A percentile compares a stretch with the other conserved stretches of the same genome.
Evolutionary conservation across 495 filamentous ascomycete genomes (phyloP).

Genomic region (Oidiodendron maius): DNA sequence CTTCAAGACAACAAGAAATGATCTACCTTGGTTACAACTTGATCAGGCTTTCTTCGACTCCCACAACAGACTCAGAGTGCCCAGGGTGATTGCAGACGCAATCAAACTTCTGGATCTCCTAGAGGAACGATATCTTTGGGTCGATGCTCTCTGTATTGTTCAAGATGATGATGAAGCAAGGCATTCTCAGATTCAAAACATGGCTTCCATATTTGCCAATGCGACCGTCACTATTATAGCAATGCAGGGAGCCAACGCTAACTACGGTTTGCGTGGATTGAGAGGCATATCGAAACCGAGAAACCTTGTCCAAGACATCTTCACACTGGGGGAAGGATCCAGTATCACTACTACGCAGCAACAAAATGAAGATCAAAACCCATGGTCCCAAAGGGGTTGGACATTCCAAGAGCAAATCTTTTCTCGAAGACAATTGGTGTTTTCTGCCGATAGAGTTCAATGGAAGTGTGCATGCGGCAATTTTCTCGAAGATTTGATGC

Average conservation of each 20-base stretch:
- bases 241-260: slow-evolving; percentile 14
- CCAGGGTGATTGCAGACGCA: slow-evolving; percentile 21
- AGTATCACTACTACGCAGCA: not conserved
- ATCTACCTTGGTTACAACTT: not conserved
- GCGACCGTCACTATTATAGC: slow-evolving; percentile 23
- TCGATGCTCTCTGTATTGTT: slow-evolving; percentile 24
- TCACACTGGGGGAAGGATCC: slow-evolving; percentile 5
- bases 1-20: slow-evolving; percentile 1
- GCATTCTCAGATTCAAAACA: slow-evolving; percentile 13
- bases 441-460: not conserved
- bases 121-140: slow-evolving; percentile 24
- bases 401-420: slow-evolving; percentile 9
- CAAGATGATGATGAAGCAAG: slow-evolving; percentile 21
- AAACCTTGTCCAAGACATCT: not conserved
- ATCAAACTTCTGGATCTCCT: slow-evolving; percentile 12
- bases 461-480: slow-evolving; percentile 2
- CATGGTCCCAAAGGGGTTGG: slow-evolving; percentile 11
- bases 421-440: not conserved
- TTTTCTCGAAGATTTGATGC: slow-evolving; percentile 4
- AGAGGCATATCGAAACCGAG: not conserved
- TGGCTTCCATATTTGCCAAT: slow-evolving; percentile 24
- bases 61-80: slow-evolving; percentile 5
- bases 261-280: slow-evolving; percentile 8
- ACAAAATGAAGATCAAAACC: not conserved
- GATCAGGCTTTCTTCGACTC: not conserved